phyloP scores from a whole-genome alignment of 2,329 filamentous ascomycete species.

The Curvularia sp. region DNA sequence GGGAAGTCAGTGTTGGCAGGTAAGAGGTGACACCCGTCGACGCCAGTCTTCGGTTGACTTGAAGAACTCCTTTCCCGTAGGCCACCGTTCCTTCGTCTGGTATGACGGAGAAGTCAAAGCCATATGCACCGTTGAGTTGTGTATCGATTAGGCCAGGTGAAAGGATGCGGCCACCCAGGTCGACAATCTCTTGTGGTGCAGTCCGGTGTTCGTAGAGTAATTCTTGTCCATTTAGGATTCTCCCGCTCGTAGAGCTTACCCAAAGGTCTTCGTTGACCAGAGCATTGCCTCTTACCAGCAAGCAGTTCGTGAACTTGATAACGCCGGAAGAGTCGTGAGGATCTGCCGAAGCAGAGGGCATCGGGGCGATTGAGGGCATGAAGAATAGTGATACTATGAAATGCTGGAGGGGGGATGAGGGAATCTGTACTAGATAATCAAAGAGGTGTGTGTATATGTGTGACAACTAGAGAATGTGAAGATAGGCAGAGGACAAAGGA shows the following conservation, averaged over 20 bases:
- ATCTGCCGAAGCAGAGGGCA: slow-evolving; percentile 43
- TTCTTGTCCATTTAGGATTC: slow-evolving; percentile 75
- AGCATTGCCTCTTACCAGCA: slow-evolving; percentile 71
- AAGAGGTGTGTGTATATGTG: slow-evolving; percentile 8
- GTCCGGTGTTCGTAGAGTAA: slow-evolving; percentile 71
- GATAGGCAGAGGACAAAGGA: slow-evolving; percentile 30
- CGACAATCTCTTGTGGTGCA: slow-evolving; percentile 75
- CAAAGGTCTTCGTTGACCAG: slow-evolving; percentile 84
- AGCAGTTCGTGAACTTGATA: slow-evolving; percentile 90
- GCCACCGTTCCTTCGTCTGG: slow-evolving; percentile 64
- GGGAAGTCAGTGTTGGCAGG: slow-evolving; percentile 83
- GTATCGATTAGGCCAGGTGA: slow-evolving; percentile 88
- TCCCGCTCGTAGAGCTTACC: slow-evolving; percentile 82
- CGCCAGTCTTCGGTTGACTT: slow-evolving; percentile 75
- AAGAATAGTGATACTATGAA: slow-evolving; percentile 1
- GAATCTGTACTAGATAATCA: slow-evolving; percentile 14
- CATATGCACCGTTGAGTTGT: slow-evolving; percentile 90
- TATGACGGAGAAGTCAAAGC: slow-evolving; percentile 87
- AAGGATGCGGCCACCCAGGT: slow-evolving; percentile 83
- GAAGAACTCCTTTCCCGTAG: slow-evolving; percentile 75
- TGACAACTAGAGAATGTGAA: slow-evolving; percentile 5
- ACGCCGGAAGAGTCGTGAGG: slow-evolving; percentile 58
- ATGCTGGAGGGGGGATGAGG: too few relatives aligned
- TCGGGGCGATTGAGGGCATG: slow-evolving; percentile 53
- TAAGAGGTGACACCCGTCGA: slow-evolving; percentile 87